Conservation (phyloP, 148 eudicot species). For the Fallopia convolvulus region DNA sequence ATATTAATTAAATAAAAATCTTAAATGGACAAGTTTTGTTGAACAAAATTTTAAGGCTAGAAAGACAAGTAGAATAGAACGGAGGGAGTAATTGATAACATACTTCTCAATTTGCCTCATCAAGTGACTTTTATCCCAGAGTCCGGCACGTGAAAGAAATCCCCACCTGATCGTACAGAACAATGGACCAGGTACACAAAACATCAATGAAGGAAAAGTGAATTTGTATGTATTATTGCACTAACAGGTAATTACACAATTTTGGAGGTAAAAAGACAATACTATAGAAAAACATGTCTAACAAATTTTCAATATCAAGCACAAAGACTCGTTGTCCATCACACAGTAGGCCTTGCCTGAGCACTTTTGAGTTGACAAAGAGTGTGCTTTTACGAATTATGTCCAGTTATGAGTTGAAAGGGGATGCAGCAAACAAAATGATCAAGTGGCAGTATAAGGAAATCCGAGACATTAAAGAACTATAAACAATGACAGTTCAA, state of each 20-base stretch:
- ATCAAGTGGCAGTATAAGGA: background rate
- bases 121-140: constrained; percentile 97
- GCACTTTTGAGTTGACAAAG: no score
- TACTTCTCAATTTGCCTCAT: constrained; percentile 99
- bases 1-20: no score
- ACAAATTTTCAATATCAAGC: no score
- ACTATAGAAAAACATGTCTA: background rate
- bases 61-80: no score
- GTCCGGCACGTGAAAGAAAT: constrained; percentile 90
- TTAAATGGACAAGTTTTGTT: no score
- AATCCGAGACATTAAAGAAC: background rate
- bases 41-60: no score
- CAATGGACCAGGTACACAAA: constrained; percentile 15
- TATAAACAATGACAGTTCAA: background rate
- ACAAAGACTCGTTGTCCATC: no score
- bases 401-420: background rate
- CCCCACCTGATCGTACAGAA: constrained; percentile 68
- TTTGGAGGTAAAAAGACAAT: background rate
- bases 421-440: background rate
- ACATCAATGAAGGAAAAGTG: background rate
- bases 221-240: background rate
- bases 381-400: background rate
- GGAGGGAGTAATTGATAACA: constrained; percentile 16
- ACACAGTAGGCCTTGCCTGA: no score
- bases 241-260: background rate